Conservation (phyloP, 768 basidiomycete genomes). For the Daedalea quercina region DNA sequence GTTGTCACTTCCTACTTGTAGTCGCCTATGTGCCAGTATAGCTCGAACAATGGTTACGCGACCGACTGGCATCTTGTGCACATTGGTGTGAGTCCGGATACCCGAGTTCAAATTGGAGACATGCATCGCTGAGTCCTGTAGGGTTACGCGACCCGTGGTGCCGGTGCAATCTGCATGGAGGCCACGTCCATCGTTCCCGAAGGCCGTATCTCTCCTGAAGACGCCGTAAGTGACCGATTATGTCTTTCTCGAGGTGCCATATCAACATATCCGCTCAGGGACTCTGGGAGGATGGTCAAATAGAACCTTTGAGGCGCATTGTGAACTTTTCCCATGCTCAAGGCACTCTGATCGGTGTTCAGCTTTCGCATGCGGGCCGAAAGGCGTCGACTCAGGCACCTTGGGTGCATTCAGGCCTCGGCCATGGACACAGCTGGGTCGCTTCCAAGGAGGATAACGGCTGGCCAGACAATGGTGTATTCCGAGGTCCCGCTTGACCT, state of each 20-base stretch:
- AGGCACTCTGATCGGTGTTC: constrained; percentile 67
- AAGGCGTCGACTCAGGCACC: constrained; percentile 70
- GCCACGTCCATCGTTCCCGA: constrained; percentile 71
- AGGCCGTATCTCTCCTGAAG: constrained; percentile 72
- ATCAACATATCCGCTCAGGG: constrained; percentile 29
- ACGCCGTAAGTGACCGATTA: constrained; percentile 40
- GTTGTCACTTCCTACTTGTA: constrained; percentile 15
- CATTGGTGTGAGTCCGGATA: constrained; percentile 41
- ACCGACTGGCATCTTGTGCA: constrained; percentile 85
- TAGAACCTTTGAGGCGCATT: constrained; percentile 60
- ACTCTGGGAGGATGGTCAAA: constrained; percentile 74
- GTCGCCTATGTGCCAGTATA: constrained; percentile 85
- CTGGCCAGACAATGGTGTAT: constrained; percentile 62
- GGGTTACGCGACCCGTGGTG: constrained; percentile 66
- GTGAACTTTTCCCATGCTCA: constrained; percentile 71
- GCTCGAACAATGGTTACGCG: constrained; percentile 62
- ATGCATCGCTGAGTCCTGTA: constrained; percentile 12
- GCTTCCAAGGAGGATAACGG: constrained; percentile 50
- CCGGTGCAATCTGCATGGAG: constrained; percentile 65
- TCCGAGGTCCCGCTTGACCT: not conserved
- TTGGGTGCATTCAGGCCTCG: constrained; percentile 44
- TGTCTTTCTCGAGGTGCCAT: not conserved
- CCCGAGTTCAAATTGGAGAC: not conserved
- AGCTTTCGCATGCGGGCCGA: constrained; percentile 71
- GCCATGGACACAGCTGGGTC: constrained; percentile 29